phyloP scores from a whole-genome alignment of 2,329 filamentous ascomycete species.

The Monilinia aucupariae region DNA sequence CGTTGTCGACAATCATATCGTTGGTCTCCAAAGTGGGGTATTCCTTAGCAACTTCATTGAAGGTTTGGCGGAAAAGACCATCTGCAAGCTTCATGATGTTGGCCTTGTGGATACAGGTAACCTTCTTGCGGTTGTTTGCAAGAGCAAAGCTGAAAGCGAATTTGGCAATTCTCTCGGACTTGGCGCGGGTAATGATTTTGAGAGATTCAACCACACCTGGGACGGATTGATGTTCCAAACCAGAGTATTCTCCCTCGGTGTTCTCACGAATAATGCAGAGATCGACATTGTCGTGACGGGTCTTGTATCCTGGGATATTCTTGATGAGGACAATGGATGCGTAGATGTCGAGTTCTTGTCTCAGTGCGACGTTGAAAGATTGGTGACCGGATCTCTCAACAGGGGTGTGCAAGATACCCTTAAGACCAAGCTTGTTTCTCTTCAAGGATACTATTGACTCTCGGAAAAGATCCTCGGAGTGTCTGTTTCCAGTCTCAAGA shows the following conservation, averaged over 20 bases:
- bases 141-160: conserved; percentile 97
- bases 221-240: conserved; percentile 97
- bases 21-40: conserved; percentile 93
- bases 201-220: conserved; percentile 95
- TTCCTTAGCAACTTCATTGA: conserved; percentile 88
- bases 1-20: conserved; percentile 99
- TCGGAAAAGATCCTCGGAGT: conserved; percentile 90
- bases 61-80: conserved; percentile 96
- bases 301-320: conserved; percentile 98
- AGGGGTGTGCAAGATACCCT: conserved; percentile 97
- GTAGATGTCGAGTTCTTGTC: conserved; percentile 99
- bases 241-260: conserved; percentile 99
- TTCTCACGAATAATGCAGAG: conserved; percentile 99
- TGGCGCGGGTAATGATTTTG: conserved; percentile 99
- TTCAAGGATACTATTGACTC: conserved; percentile 92
- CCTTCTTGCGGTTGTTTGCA: conserved; percentile 98
- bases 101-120: conserved; percentile 99
- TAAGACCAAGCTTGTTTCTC: conserved; percentile 97
- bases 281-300: conserved; percentile 94
- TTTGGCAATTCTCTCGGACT: conserved; percentile 98
- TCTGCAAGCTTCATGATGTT: conserved; percentile 99
- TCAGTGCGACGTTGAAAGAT: conserved; percentile 98
- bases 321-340: conserved; percentile 97
- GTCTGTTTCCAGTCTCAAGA: conserved; percentile 74
- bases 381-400: conserved; percentile 96